Conservation (phyloP, 2,329 filamentous ascomycete genomes). For the Fusarium austroafricanum region DNA sequence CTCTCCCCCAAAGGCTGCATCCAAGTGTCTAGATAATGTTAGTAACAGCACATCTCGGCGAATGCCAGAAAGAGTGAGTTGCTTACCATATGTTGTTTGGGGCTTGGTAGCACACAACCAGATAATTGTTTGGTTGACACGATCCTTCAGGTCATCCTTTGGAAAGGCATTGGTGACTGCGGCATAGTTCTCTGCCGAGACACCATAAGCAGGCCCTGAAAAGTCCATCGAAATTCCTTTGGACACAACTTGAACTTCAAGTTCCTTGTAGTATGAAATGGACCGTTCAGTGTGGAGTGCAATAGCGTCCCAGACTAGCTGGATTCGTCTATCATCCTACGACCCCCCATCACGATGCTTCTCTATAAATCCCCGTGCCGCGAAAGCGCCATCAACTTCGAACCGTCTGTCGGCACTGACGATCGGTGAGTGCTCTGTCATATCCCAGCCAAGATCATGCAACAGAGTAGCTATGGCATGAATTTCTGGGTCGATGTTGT, state of each 20-base stretch:
- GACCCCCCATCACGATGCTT: background rate
- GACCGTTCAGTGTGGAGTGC: conserved; percentile 18
- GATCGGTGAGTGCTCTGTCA: conserved; percentile 2
- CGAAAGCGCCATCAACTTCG: conserved; percentile 22
- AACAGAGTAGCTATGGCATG: conserved; percentile 23
- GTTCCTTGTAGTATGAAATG: conserved; percentile 20
- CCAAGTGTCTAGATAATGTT: conserved; percentile 2
- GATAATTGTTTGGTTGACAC: conserved; percentile 16
- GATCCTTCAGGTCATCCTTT: conserved; percentile 2
- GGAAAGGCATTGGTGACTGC: background rate
- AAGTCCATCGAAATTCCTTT: too few relatives aligned
- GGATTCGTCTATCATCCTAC: background rate
- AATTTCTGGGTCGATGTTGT: background rate
- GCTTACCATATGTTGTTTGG: conserved; percentile 12
- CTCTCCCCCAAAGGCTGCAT: conserved; percentile 2
- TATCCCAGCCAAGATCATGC: conserved; percentile 29
- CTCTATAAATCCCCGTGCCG: conserved; percentile 8
- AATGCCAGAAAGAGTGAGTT: background rate
- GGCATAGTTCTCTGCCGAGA: background rate
- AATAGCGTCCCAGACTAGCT: conserved; percentile 23
- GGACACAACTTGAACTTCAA: too few relatives aligned
- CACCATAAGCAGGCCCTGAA: background rate
- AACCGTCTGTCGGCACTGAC: conserved; percentile 14
- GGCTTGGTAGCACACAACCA: conserved; percentile 21
- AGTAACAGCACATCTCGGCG: background rate